Base-by-base conservation (phyloP, 2,329 filamentous ascomycete species). In the Colletotrichum caudatum region DNA sequence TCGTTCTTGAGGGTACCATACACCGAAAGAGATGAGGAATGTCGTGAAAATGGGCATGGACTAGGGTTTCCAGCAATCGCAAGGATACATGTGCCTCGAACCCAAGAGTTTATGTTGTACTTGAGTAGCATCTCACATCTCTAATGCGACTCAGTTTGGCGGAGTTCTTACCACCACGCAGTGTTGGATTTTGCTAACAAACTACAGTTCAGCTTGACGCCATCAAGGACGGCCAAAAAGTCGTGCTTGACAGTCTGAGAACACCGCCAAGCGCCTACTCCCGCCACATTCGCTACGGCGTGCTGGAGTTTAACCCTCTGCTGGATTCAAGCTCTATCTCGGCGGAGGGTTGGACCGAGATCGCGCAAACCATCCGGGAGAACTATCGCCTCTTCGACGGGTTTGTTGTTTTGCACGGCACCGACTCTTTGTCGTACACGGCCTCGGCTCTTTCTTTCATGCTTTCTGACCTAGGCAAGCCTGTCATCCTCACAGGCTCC, bases 241-340 rank as follows among this genome's bases (percentile, higher is more conserved):
- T 86, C 65, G 76, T 78, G 4, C 88, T 95, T 56, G 88, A 90
- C 73, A 94, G 91, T 76, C 84, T 97, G 74, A 89, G 94, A 60
- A 97, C 94, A 6, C 94, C 94, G 1, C 86, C 90, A 39, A 96
- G 93, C 76, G 89, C 92, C 37, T 95, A 97, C 80, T 89, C 92
- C 44, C 90, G 93, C 35, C 92, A 94, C 77, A 91, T 97, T 72
- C 90, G 94, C 69, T 98, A 97, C 80, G 90, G 90, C 4, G 92
- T 96, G 44, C 87, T 95, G 66, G 95, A 98, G 78, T 97, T 97
- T 80, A 87, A 91, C 62, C 92, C 93, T 35, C 83, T 97, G 48
- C 89, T 98, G 5, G 95, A 98, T 82, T 97, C 94, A 73, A 95
- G 93, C 79, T 96, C 93, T 66, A 97, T 97, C 80, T 93, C 94